phyloP scores from a whole-genome alignment of 169 alveolate genomes.

The Cryptosporidium ubiquitum region DNA sequence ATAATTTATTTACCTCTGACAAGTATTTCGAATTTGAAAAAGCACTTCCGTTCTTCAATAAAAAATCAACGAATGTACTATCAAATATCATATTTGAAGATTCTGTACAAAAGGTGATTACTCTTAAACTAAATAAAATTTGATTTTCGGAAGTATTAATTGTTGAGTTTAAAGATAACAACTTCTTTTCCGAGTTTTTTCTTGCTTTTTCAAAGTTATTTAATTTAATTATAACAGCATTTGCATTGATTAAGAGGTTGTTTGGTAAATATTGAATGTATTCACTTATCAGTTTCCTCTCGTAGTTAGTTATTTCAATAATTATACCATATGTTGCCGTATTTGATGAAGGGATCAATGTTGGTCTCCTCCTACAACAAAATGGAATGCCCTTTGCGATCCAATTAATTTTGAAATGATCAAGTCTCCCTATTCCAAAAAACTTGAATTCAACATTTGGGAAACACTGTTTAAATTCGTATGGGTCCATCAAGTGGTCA shows the following conservation, averaged over 20 bases:
- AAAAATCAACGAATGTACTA: background rate
- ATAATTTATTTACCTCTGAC: background rate
- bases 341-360: background rate
- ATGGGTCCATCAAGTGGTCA: slow-evolving; percentile 67
- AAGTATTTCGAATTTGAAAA: slow-evolving; percentile 14
- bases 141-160: background rate
- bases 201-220: background rate
- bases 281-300: background rate
- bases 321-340: slow-evolving; percentile 24
- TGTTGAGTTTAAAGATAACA: too few species aligned
- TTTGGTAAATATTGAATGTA: slow-evolving; percentile 5
- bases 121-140: background rate
- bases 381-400: slow-evolving; percentile 52
- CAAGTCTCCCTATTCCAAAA: slow-evolving; percentile 29
- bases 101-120: slow-evolving; percentile 24
- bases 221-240: background rate
- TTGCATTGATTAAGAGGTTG: slow-evolving; percentile 7
- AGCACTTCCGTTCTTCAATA: background rate
- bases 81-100: slow-evolving; percentile 26
- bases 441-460: slow-evolving; percentile 21
- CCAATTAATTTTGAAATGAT: slow-evolving; percentile 35
- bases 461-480: slow-evolving; percentile 23
- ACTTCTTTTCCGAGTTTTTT: background rate
- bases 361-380: slow-evolving; percentile 66
- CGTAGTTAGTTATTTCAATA: background rate